phyloP scores from a whole-genome alignment of 1,284 basidiomycete genomes.

The Singerocomus inundabilis region DNA sequence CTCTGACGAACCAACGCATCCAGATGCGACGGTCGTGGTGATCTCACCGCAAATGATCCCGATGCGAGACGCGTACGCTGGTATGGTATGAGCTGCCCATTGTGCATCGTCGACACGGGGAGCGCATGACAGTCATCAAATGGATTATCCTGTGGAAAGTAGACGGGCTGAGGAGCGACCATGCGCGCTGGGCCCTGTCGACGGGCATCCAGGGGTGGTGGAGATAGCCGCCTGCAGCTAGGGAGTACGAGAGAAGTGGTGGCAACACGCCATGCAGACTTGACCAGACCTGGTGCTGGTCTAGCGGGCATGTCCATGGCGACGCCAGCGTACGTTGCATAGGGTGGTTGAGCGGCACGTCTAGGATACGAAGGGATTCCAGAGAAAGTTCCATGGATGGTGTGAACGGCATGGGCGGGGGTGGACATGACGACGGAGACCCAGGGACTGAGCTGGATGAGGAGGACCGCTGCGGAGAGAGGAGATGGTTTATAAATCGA shows the following conservation, averaged over 20 bases:
- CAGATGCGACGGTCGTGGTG: slow-evolving; percentile 27
- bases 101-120: slow-evolving; percentile 4
- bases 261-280: slow-evolving; percentile 25
- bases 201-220: slow-evolving; percentile 10
- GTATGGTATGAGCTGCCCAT: slow-evolving; percentile 13
- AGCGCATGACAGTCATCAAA: slow-evolving; percentile 27
- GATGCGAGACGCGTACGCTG: slow-evolving; percentile 33
- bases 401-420: slow-evolving; percentile 32
- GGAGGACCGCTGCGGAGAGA: slow-evolving; percentile 5
- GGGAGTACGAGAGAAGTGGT: slow-evolving; percentile 17
- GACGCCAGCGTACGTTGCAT: slow-evolving; percentile 30
- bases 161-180: slow-evolving; percentile 16
- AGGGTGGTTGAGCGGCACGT: slow-evolving; percentile 9
- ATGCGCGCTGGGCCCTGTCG: slow-evolving; percentile 16
- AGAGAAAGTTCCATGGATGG: slow-evolving; percentile 33
- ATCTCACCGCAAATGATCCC: slow-evolving; percentile 25
- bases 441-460: slow-evolving; percentile 1
- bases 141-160: slow-evolving; percentile 27
- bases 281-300: slow-evolving; percentile 26
- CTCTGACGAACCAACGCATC: slow-evolving; percentile 32
- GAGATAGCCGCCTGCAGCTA: slow-evolving; percentile 30
- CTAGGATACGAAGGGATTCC: slow-evolving; percentile 24
- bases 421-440: slow-evolving; percentile 26
- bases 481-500: slow-evolving; percentile 24
- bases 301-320: slow-evolving; percentile 24